Evolutionary conservation across 208 protist species (phyloP), one percentile per base, ranked within the genome.

Genomic region (Crithidia mellificae): DNA sequence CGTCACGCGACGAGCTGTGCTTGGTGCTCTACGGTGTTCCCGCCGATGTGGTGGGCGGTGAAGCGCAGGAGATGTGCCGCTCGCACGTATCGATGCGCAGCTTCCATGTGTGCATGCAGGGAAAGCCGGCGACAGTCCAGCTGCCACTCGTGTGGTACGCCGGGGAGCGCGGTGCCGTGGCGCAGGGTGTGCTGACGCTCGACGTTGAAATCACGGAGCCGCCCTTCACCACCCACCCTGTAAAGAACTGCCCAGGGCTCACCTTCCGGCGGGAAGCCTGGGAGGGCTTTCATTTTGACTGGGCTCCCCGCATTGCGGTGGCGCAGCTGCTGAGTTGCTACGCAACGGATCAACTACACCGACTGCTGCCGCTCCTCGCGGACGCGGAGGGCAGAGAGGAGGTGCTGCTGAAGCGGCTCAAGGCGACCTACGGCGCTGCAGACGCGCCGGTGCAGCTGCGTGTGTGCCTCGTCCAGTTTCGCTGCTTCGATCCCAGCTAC

Each of bases 81-180:
- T 53, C 56, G 29, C 70, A 78, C 34, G 56, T 81, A 14, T 81
- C 70, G 7, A 46, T 87, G 2, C 68, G 81, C 46, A 52, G 36
- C 52, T 57, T 68, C 12, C 36, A 27, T 25, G 25, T 25, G 1
- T 43, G 39, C 22, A 5, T 25, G 14, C 14, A 30, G 2, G 25
- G 22, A 2, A 1, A 29, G 12, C 19, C n/a, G 1, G 27, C 30
- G 8, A 19, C 12, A 6, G 63, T 59, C 39, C 63, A 25, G 19
- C 52, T 68, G 38, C 63, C 63, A 15, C 52, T 68, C 1, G 63
- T 68, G 32, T 68, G 63, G 63, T 36, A 46, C 30, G 63, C 63
- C 2, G 51, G 63, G 0, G 51, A 68, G 39, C 63, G 63, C 1
- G 63, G 63, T 6, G 63, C 63, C 2, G 56, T 41, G 20, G 63